phyloP scores from a whole-genome alignment of 108 stramenopile species.

The Stephanodiscus minutulus region DNA sequence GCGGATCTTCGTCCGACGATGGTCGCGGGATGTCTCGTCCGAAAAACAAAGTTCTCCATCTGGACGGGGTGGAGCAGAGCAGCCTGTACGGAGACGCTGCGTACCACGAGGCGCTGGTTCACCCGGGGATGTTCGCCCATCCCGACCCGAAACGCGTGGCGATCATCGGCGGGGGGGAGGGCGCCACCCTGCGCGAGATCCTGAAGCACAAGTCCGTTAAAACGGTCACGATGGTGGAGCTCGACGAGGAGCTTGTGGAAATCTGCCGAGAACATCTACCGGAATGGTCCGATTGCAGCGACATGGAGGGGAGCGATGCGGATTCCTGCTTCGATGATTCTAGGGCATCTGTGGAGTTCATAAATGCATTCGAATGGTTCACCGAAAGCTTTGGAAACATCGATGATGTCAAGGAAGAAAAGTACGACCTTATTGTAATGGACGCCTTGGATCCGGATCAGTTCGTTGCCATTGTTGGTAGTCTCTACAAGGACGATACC shows the following conservation, averaged over 20 bases:
- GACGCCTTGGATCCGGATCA: constrained; percentile 44
- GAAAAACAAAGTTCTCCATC: not conserved
- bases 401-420: not conserved
- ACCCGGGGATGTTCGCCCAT: constrained; percentile 92
- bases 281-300: constrained; percentile 63
- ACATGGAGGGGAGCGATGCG: constrained; percentile 25
- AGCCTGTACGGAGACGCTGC: constrained; percentile 64
- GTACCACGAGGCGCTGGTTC: constrained; percentile 93
- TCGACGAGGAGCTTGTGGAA: constrained; percentile 68
- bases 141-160: constrained; percentile 83
- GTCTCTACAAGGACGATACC: constrained; percentile 21
- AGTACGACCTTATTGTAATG: constrained; percentile 44
- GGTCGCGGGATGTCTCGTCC: not conserved
- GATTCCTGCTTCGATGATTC: constrained; percentile 72
- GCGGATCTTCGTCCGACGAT: constrained; percentile 3
- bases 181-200: constrained; percentile 92
- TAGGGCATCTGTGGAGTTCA: constrained; percentile 30
- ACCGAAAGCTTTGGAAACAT: constrained; percentile 36
- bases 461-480: constrained; percentile 25
- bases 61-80: constrained; percentile 70
- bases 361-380: constrained; percentile 71
- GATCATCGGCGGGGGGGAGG: constrained; percentile 93
- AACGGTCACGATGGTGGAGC: constrained; percentile 74
- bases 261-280: constrained; percentile 40
- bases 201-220: constrained; percentile 85